These are phyloP conservation scores for Paramecium caudatum DNA, from an alignment of 73 alveolate species.

Conservation along the genomic window DNA sequence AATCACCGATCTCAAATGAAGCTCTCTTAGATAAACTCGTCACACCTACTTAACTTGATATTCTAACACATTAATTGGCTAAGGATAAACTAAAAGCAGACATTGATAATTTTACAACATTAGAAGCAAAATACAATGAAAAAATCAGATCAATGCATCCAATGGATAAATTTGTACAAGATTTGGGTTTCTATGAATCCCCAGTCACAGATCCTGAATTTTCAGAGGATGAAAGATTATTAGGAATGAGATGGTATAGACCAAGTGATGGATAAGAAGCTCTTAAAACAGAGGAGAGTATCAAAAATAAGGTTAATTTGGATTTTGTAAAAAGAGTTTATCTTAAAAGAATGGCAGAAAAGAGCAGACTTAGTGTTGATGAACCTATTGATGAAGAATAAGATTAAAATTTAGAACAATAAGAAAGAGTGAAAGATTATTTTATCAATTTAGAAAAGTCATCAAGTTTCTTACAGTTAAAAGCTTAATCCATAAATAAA, in stretches of 20 bases:
- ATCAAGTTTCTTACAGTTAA: background rate
- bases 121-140: constrained; percentile 10
- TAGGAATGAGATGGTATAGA: background rate
- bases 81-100: background rate
- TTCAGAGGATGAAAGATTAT: constrained; percentile 43
- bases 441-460: background rate
- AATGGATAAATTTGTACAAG: background rate
- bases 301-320: background rate
- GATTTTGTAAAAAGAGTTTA: constrained; percentile 5
- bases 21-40: background rate
- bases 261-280: constrained; percentile 4
- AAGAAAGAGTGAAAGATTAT: background rate
- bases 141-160: background rate
- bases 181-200: constrained; percentile 41
- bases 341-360: background rate
- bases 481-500: background rate
- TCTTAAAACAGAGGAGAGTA: background rate
- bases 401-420: background rate
- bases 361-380: background rate
- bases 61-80: background rate
- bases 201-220: constrained; percentile 8
- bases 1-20: background rate
- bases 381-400: background rate
- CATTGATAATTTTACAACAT: background rate
- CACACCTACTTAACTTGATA: background rate